Conservation (phyloP, 768 basidiomycete species). For the Hygrocybe punicea region DNA sequence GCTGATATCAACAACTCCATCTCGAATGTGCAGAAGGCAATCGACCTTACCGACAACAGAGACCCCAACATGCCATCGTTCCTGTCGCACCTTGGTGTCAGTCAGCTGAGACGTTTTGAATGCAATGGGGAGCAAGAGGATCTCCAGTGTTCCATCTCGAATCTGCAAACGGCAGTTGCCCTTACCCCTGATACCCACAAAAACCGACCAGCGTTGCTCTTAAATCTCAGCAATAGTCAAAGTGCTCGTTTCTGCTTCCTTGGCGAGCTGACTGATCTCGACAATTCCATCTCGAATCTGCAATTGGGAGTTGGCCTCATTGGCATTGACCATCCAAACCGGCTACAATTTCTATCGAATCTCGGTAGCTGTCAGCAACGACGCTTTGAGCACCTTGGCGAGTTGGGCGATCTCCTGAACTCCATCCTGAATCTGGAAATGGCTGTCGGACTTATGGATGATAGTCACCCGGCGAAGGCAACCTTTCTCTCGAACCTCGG, state of each 20-base stretch:
- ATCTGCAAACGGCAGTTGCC: conserved; percentile 2
- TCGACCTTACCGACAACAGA: neutral
- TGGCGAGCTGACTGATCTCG: neutral
- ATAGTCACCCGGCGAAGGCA: neutral
- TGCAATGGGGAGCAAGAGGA: too few relatives aligned
- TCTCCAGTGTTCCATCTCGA: too few relatives aligned
- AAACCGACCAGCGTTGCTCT: neutral
- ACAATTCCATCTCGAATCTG: neutral
- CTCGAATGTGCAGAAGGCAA: neutral
- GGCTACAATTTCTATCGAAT: neutral
- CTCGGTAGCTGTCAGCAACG: neutral
- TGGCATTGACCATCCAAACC: neutral
- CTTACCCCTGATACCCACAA: conserved; percentile 5
- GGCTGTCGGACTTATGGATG: neutral
- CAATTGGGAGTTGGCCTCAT: neutral
- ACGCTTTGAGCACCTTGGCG: neutral
- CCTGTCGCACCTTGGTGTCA: neutral
- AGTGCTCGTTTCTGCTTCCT: neutral
- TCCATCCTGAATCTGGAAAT: neutral
- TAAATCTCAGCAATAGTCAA: neutral
- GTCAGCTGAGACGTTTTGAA: too few relatives aligned
- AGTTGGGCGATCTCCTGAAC: neutral
- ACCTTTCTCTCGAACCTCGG: neutral
- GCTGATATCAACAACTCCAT: neutral
- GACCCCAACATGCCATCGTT: neutral